Conservation (phyloP, 192 early-diverging fungal species). For the Gryganskiella cystojenkinii region DNA sequence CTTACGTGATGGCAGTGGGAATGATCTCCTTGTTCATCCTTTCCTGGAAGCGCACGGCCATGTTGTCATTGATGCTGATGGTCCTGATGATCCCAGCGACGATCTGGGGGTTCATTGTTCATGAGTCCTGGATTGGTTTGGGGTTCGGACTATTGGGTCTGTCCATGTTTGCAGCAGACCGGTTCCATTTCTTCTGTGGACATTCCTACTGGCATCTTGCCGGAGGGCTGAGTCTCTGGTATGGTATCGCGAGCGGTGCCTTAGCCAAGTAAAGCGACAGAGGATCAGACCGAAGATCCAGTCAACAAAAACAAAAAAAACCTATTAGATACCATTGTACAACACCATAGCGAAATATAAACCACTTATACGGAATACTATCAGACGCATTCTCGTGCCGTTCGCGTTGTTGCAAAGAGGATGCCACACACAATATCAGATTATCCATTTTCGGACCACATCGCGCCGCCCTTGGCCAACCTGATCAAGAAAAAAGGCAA, state of each 20-base stretch:
- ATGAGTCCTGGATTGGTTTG: constrained; percentile 35
- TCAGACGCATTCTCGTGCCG: too few species aligned
- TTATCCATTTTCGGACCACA: too few species aligned
- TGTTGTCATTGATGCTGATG: constrained; percentile 50
- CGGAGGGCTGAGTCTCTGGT: constrained; percentile 41
- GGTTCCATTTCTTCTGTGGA: constrained; percentile 48
- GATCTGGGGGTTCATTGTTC: constrained; percentile 42
- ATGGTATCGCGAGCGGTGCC: constrained; percentile 33
- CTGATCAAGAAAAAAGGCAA: too few species aligned
- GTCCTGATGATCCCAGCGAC: constrained; percentile 48
- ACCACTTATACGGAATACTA: too few species aligned
- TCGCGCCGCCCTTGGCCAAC: too few species aligned
- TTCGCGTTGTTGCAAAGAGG: too few species aligned
- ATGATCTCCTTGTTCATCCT: constrained; percentile 38
- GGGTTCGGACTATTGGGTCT: constrained; percentile 35
- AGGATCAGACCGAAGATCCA: too few species aligned
- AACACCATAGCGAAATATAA: too few species aligned
- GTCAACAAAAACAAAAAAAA: too few species aligned
- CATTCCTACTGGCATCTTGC: constrained; percentile 47
- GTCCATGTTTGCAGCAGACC: constrained; percentile 41
- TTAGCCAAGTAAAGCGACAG: constrained; percentile 17
- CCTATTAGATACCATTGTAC: too few species aligned
- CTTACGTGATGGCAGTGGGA: constrained; percentile 20
- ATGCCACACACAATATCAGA: too few species aligned
- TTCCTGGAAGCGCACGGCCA: constrained; percentile 50